phyloP scores from a whole-genome alignment of 2,329 filamentous ascomycete species.

The Lanzia echinophila region DNA sequence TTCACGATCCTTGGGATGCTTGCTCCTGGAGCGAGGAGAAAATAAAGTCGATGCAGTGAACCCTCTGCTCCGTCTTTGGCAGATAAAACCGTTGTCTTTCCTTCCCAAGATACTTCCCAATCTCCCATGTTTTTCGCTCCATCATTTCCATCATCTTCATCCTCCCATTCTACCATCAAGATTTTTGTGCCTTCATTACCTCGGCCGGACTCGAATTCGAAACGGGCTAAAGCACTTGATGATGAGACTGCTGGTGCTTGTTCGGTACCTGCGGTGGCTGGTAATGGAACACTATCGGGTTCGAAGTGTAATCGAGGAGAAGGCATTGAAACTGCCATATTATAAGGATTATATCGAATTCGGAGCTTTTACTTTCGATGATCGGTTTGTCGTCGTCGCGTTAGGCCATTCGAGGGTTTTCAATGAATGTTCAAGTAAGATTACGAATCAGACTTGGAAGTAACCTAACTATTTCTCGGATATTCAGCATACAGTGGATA shows the following conservation, averaged over 20 bases:
- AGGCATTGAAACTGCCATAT: slow-evolving; percentile 22
- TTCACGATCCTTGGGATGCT: slow-evolving; percentile 66
- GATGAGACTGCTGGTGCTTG: slow-evolving; percentile 38
- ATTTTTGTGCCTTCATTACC: slow-evolving; percentile 84
- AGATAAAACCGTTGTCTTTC: slow-evolving; percentile 66
- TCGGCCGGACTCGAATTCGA: slow-evolving; percentile 74
- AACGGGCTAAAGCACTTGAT: slow-evolving; percentile 65
- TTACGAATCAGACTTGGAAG: too few relatives aligned
- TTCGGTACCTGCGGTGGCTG: slow-evolving; percentile 20
- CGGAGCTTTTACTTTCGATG: too few relatives aligned
- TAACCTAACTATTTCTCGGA: too few relatives aligned
- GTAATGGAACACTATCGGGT: slow-evolving; percentile 21
- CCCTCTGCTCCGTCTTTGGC: slow-evolving; percentile 28
- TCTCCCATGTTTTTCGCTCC: slow-evolving; percentile 35
- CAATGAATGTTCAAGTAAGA: not conserved
- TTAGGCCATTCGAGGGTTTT: not conserved
- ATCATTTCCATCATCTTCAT: slow-evolving; percentile 37
- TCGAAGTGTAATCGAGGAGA: slow-evolving; percentile 23
- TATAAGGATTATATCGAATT: not conserved
- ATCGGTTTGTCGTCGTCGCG: too few relatives aligned
- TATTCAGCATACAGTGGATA: not conserved
- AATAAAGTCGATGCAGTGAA: slow-evolving; percentile 61
- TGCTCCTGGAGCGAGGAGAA: slow-evolving; percentile 67
- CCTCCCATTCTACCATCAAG: slow-evolving; percentile 88
- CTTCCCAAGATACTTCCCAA: slow-evolving; percentile 81